These are phyloP conservation scores for Polygonum maritimum DNA, from an alignment of 148 eudicot genomes.

Conservation along the genomic window DNA sequence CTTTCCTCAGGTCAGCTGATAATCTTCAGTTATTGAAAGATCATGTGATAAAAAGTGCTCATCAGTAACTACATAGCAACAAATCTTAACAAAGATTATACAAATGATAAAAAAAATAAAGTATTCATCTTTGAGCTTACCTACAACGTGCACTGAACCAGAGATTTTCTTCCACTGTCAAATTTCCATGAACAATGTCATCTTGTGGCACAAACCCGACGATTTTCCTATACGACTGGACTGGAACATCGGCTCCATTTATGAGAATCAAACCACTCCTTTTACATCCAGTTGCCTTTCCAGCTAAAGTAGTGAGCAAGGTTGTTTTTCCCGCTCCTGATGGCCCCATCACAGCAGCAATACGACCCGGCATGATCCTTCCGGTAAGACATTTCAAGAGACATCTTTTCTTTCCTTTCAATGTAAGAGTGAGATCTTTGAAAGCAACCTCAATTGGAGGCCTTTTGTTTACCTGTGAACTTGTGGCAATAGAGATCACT, in stretches of 20 bases:
- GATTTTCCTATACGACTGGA: conserved; percentile 33
- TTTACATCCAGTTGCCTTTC: conserved; percentile 32
- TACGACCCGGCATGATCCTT: conserved; percentile 31
- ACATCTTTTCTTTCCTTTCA: conserved; percentile 32
- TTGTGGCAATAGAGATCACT: conserved; percentile 29
- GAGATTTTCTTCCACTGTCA: conserved; percentile 18
- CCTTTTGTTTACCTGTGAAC: conserved; percentile 24
- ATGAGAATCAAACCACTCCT: conserved; percentile 29
- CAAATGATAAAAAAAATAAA: not conserved
- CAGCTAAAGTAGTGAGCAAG: conserved; percentile 34
- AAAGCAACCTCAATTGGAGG: conserved; percentile 31
- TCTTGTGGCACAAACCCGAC: conserved; percentile 19
- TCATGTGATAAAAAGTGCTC: not conserved
- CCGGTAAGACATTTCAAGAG: conserved; percentile 41
- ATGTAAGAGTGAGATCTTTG: conserved; percentile 13
- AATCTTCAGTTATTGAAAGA: conserved; percentile 7
- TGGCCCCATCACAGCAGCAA: conserved; percentile 46
- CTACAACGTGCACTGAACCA: conserved; percentile 50
- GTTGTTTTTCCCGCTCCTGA: conserved; percentile 50
- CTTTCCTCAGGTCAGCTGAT: conserved; percentile 10
- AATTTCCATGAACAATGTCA: conserved; percentile 13
- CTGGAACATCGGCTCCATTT: conserved; percentile 29
- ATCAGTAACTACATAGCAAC: not conserved
- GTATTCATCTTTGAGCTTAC: conserved; percentile 14
- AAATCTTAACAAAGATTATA: not conserved